A percentile compares a stretch with the other conserved stretches of the same genome.
These are phyloP conservation scores for Phaeosphaeriaceae sp. DNA, from an alignment of 2,329 filamentous ascomycete species.

Conservation along the genomic window DNA sequence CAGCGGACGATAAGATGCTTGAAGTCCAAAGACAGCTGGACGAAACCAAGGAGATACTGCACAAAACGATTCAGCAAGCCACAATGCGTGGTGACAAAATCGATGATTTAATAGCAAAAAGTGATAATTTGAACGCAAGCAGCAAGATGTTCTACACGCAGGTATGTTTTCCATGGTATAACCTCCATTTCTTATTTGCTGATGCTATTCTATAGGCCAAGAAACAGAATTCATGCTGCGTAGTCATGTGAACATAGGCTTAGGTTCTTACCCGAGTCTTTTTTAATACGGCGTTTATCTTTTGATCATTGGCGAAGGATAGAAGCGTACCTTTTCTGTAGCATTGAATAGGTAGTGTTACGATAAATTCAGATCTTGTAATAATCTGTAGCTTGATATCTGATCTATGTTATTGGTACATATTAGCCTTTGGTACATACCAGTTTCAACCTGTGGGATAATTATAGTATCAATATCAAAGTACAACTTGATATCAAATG, in stretches of 20 bases:
- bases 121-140: slow-evolving; percentile 84
- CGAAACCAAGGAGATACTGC: slow-evolving; percentile 95
- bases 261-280: too few relatives aligned
- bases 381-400: too few relatives aligned
- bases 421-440: too few relatives aligned
- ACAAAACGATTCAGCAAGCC: slow-evolving; percentile 93
- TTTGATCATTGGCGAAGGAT: too few relatives aligned
- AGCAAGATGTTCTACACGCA: slow-evolving; percentile 97
- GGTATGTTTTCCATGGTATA: slow-evolving; percentile 59
- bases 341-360: too few relatives aligned
- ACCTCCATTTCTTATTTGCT: too few relatives aligned
- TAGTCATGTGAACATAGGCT: slow-evolving; percentile 55
- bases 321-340: too few relatives aligned
- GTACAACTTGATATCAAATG: too few relatives aligned
- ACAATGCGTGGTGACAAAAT: slow-evolving; percentile 96
- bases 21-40: slow-evolving; percentile 97
- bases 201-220: slow-evolving; percentile 53
- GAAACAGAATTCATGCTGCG: slow-evolving; percentile 67
- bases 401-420: too few relatives aligned
- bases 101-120: slow-evolving; percentile 91
- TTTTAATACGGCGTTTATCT: not conserved
- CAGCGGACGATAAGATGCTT: slow-evolving; percentile 90
- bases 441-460: too few relatives aligned
- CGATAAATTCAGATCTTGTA: too few relatives aligned
- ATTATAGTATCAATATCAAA: too few relatives aligned